Conservation (phyloP, 768 basidiomycete genomes). For the Lactarius quietus region DNA sequence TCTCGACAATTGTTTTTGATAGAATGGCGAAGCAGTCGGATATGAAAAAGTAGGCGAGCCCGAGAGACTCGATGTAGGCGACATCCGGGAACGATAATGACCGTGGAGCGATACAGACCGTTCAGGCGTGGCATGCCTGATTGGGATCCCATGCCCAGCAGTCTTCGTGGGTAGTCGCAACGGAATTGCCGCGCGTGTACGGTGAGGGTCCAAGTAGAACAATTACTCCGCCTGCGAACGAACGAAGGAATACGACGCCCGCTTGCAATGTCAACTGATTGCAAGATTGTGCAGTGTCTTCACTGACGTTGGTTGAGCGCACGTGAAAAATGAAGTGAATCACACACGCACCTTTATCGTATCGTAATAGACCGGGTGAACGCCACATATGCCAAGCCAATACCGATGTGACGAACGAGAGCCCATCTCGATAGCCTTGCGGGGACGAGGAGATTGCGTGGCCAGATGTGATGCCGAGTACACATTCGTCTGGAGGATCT, state of each 20-base stretch:
- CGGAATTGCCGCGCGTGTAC: slow-evolving; percentile 72
- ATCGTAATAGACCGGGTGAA: slow-evolving; percentile 93
- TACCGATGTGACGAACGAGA: slow-evolving; percentile 69
- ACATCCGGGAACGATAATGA: slow-evolving; percentile 26
- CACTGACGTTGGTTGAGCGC: not conserved
- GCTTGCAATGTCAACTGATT: slow-evolving; percentile 95
- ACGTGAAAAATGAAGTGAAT: not conserved
- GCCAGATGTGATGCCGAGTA: slow-evolving; percentile 60
- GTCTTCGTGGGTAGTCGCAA: slow-evolving; percentile 48
- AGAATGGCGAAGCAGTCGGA: slow-evolving; percentile 60
- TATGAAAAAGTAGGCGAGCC: slow-evolving; percentile 45
- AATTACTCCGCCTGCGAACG: slow-evolving; percentile 86
- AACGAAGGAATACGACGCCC: slow-evolving; percentile 96
- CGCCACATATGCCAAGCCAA: slow-evolving; percentile 88
- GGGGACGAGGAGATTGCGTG: slow-evolving; percentile 31
- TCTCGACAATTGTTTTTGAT: slow-evolving; percentile 57
- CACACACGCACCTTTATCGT: slow-evolving; percentile 66
- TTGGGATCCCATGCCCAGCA: slow-evolving; percentile 12
- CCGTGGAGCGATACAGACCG: slow-evolving; percentile 25
- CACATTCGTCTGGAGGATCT: slow-evolving; percentile 83
- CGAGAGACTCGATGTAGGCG: slow-evolving; percentile 30
- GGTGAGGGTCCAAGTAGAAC: slow-evolving; percentile 78
- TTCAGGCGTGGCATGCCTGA: slow-evolving; percentile 23
- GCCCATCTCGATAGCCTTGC: slow-evolving; percentile 57
- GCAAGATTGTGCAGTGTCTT: slow-evolving; percentile 89